phyloP scores from a whole-genome alignment of 2,329 filamentous ascomycete genomes.

The Diplodia corticola region DNA sequence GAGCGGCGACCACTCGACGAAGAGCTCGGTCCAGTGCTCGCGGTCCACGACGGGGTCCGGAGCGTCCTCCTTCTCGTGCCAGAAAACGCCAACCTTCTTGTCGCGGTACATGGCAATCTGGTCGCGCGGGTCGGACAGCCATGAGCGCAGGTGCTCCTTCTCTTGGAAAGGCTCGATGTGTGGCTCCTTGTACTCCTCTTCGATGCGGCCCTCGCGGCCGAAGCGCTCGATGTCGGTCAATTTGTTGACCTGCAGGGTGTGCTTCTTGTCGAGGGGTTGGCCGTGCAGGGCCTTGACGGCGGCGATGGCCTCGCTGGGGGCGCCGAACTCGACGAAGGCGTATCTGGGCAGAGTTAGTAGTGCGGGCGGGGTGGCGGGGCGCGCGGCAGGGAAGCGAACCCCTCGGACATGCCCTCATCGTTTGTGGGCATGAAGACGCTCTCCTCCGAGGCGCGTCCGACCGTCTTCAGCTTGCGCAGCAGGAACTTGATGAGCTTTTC shows the following conservation, averaged over 20 bases:
- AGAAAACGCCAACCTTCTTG: constrained; percentile 91
- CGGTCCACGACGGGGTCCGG: constrained; percentile 90
- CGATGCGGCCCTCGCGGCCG: constrained; percentile 87
- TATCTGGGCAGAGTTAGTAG: constrained; percentile 61
- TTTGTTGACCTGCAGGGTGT: constrained; percentile 95
- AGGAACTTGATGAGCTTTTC: constrained; percentile 95
- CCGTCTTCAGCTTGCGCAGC: constrained; percentile 84
- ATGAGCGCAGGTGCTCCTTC: constrained; percentile 93
- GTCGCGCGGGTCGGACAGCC: constrained; percentile 86
- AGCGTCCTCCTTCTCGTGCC: constrained; percentile 94
- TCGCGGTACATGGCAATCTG: constrained; percentile 94
- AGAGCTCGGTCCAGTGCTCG: constrained; percentile 95
- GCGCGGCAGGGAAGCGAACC: constrained; percentile 55
- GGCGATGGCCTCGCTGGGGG: constrained; percentile 82
- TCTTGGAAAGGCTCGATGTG: constrained; percentile 81
- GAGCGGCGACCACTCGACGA: constrained; percentile 95
- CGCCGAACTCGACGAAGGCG: constrained; percentile 95
- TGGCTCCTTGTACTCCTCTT: constrained; percentile 85
- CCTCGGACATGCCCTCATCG: constrained; percentile 80
- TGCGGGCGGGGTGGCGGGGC: neutral
- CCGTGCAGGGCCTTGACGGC: constrained; percentile 87
- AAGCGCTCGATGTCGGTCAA: constrained; percentile 96
- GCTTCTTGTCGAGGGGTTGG: constrained; percentile 91
- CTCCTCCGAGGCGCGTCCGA: constrained; percentile 83
- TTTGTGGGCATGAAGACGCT: constrained; percentile 91